Conservation (phyloP, 805 yeast genomes). For the Pichia insulana region DNA sequence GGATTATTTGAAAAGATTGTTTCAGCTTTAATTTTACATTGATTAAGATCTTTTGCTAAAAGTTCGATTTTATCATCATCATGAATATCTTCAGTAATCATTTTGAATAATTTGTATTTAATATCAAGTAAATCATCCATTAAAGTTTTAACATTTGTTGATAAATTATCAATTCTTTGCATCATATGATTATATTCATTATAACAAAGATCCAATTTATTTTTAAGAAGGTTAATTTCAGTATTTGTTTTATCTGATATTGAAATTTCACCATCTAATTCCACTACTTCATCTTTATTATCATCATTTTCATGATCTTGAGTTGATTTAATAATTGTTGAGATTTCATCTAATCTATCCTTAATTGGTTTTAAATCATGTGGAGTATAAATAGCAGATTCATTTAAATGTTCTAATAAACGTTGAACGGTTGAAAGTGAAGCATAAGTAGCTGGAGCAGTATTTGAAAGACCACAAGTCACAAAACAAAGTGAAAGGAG, state of each 20-base stretch:
- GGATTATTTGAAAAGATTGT: conserved; percentile 13
- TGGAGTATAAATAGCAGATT: conserved; percentile 71
- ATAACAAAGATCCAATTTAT: conserved; percentile 57
- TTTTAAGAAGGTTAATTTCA: conserved; percentile 40
- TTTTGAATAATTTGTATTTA: conserved; percentile 52
- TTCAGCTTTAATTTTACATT: conserved; percentile 21
- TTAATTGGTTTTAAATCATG: conserved; percentile 77
- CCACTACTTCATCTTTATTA: conserved; percentile 9
- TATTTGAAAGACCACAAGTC: conserved; percentile 82
- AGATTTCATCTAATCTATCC: conserved; percentile 63
- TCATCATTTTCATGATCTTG: conserved; percentile 15
- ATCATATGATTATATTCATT: conserved; percentile 50
- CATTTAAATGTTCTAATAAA: conserved; percentile 72
- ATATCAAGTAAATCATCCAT: conserved; percentile 55
- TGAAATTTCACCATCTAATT: too few species aligned
- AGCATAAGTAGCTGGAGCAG: conserved; percentile 92
- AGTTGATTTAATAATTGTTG: conserved; percentile 48
- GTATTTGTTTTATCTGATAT: conserved; percentile 4
- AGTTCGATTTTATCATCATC: conserved; percentile 14
- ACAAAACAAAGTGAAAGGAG: conserved; percentile 76
- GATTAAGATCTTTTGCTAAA: conserved; percentile 15
- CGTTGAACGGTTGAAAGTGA: conserved; percentile 81
- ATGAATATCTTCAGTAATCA: conserved; percentile 35
- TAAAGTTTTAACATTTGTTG: conserved; percentile 39
- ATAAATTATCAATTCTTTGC: conserved; percentile 44